Evolutionary conservation across 176 grass and related monocot species (phyloP).

Genomic region (Eleusine indica): DNA sequence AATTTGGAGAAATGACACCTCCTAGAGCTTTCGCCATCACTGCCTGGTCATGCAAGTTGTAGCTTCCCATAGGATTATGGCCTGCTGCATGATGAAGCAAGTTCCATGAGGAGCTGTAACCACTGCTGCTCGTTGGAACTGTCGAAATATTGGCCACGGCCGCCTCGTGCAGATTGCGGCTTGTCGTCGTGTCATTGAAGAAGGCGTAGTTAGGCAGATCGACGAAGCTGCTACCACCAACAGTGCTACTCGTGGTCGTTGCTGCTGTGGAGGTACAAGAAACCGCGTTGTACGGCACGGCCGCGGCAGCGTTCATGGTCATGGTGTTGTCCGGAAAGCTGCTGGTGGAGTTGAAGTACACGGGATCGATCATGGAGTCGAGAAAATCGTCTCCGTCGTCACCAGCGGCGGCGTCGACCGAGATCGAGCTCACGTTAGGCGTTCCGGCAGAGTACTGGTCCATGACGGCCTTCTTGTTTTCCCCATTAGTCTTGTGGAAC

Average conservation of each 20-base stretch:
- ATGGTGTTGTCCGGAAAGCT: not conserved
- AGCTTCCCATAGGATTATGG: conserved; percentile 7
- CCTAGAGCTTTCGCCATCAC: conserved; percentile 31
- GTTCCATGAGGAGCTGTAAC: conserved; percentile 17
- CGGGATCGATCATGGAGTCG: conserved; percentile 36
- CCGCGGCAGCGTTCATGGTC: not conserved
- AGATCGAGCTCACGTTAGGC: conserved; percentile 35
- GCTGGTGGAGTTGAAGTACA: conserved; percentile 24
- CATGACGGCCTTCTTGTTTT: not conserved
- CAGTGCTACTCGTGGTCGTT: too few relatives aligned
- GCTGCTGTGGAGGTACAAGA: not conserved
- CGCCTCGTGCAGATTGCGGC: not conserved
- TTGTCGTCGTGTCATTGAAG: conserved; percentile 1
- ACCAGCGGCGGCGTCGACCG: conserved; percentile 16
- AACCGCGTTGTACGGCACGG: conserved; percentile 24
- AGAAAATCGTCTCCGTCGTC: conserved; percentile 25
- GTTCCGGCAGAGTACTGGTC: conserved; percentile 25
- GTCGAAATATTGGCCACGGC: not conserved
- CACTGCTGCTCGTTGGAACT: not conserved
- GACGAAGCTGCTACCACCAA: not conserved
- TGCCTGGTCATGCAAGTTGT: conserved; percentile 47
- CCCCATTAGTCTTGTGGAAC: not conserved
- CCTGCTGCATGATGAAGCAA: not conserved
- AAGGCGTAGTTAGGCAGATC: conserved; percentile 29
- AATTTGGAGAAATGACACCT: not conserved